These are phyloP conservation scores for Colletotrichum abscissum DNA, from an alignment of 2,329 filamentous ascomycete species.

Conservation along the genomic window DNA sequence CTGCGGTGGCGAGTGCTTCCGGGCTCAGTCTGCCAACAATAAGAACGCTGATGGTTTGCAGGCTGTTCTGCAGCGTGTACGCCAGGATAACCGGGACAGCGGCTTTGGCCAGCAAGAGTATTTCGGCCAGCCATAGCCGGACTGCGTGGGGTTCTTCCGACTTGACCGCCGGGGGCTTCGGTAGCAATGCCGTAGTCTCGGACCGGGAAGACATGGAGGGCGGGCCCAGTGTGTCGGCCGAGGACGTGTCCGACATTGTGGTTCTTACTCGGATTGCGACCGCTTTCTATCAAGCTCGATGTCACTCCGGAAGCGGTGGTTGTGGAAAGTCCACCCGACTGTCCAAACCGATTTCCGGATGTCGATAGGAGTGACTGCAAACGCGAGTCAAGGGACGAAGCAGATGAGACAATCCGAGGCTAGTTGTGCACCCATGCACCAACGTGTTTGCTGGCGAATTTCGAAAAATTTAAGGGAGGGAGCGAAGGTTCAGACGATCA, in stretches of 20 bases:
- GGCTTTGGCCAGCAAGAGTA: conserved; percentile 74
- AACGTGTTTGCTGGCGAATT: not conserved
- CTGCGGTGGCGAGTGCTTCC: conserved; percentile 82
- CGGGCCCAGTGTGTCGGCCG: conserved; percentile 12
- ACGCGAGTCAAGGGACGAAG: conserved; percentile 22
- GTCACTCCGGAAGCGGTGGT: not conserved
- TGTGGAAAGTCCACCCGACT: not conserved
- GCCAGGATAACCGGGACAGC: conserved; percentile 85
- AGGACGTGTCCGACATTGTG: conserved; percentile 24
- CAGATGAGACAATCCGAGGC: conserved; percentile 17
- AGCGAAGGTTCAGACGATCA: conserved; percentile 27
- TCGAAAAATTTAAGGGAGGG: not conserved
- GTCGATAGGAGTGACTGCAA: conserved; percentile 3
- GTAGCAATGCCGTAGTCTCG: conserved; percentile 35
- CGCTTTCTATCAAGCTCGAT: not conserved
- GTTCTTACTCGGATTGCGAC: not conserved
- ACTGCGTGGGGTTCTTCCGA: conserved; percentile 14
- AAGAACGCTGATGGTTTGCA: conserved; percentile 85
- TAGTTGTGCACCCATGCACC: not conserved
- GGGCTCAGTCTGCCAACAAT: conserved; percentile 84
- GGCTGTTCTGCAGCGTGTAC: conserved; percentile 86
- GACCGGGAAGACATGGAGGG: conserved; percentile 2
- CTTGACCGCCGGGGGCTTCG: conserved; percentile 26
- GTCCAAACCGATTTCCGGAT: not conserved
- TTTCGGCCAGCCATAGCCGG: conserved; percentile 57